Base-by-base conservation (phyloP, 2,329 filamentous ascomycete genomes). In the Venturia pyrina region DNA sequence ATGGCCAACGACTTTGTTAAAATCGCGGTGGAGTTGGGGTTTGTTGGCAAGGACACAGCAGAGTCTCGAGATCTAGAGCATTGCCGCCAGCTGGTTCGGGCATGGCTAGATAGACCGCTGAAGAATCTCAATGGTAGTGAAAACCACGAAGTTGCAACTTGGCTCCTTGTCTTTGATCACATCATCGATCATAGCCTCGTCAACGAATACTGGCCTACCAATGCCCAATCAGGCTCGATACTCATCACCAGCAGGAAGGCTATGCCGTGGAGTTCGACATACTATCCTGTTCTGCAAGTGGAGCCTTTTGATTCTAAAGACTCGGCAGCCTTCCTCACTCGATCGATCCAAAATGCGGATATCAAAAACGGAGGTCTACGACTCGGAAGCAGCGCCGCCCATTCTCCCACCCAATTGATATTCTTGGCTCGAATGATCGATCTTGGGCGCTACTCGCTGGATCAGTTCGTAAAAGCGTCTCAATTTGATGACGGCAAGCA, bases 1-100 rank as follows among this genome's bases (percentile, higher is more conserved):
- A 76, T 78, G 62, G 56, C 66, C 1, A 68, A 72, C 11, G 73
- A 73, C 66, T 77, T 75, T 53, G 71, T 69, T 56, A 65, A 62
- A 0, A 75, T 79, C 50, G 73, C 73, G 0, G 70, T 62, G 43
- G 68, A 65, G 3, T 64, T 76, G 0, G 69, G 70, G 0, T 24
- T 77, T 3, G 64, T 68, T 32, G 37, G 17, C 28, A 56, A 44
- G n/a, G 66, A 53, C 48, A 59, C 67, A n/a, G 41, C 57, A 28
- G 66, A 68, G 28, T 50, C 66, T 44, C 61, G 43, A 6, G 66
- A 68, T 40, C 57, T 68, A n/a, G 17, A 60, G 19, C 46, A 66
- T 15, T 60, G 66, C 32, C 44, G 63, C 3, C 43, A 68, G 37
- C n/a, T 66, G 8, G 32, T 67, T 56, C 62, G 67, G 37, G 34